Evolutionary conservation across 2,329 filamentous ascomycete genomes (phyloP).

Genomic region (Aplosporella prunicola): DNA sequence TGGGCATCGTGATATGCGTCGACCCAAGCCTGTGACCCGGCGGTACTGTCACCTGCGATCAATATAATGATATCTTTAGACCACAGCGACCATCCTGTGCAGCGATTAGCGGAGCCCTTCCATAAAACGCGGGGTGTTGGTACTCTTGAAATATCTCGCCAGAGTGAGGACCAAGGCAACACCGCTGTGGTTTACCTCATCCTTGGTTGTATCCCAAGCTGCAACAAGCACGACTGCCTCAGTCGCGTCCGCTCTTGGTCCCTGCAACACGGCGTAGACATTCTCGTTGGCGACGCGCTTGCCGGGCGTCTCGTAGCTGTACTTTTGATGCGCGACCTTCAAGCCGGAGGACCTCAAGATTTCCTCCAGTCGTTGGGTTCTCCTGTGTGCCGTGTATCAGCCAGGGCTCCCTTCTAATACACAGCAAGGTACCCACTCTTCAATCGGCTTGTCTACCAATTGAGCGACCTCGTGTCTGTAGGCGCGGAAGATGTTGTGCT

Average conservation of each 20-base stretch:
- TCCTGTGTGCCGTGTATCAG: conserved; percentile 29
- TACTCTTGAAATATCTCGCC: conserved; percentile 86
- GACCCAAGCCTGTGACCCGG: conserved; percentile 91
- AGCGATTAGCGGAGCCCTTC: not conserved
- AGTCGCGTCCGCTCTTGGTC: conserved; percentile 88
- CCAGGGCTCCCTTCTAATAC: not conserved
- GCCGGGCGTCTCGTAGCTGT: conserved; percentile 73
- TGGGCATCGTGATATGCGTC: conserved; percentile 95
- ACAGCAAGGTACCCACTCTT: conserved; percentile 24
- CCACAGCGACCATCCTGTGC: conserved; percentile 82
- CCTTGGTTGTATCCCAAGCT: conserved; percentile 75
- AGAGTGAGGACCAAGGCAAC: conserved; percentile 78
- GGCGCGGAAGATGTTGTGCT: conserved; percentile 87
- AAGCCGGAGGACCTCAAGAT: conserved; percentile 72
- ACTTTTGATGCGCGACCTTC: conserved; percentile 81
- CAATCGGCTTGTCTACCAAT: conserved; percentile 37
- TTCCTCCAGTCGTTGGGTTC: conserved; percentile 60
- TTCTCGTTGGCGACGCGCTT: conserved; percentile 72
- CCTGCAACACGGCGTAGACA: conserved; percentile 85
- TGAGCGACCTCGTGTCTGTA: conserved; percentile 75
- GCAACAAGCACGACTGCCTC: conserved; percentile 91
- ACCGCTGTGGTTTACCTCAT: conserved; percentile 73
- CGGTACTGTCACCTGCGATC: conserved; percentile 77
- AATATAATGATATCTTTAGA: conserved; percentile 97
- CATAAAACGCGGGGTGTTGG: conserved; percentile 13